These are phyloP conservation scores for Candida nonsorbophila DNA, from an alignment of 805 yeast species.

Conservation along the genomic window DNA sequence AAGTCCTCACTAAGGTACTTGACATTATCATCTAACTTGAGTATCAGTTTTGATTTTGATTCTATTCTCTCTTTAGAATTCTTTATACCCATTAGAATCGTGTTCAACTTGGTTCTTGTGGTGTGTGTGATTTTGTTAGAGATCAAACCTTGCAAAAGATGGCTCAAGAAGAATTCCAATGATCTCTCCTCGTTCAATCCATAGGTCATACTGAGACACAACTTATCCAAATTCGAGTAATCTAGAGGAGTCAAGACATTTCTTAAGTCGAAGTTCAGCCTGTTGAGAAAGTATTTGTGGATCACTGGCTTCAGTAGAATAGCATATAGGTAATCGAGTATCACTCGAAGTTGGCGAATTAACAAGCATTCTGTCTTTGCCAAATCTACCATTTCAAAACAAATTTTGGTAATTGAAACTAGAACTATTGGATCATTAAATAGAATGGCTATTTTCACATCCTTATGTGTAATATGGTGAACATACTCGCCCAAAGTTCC, in stretches of 20 bases:
- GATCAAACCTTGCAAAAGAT: background rate
- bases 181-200: constrained; percentile 14
- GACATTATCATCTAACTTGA: background rate
- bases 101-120: constrained; percentile 52
- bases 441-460: constrained; percentile 50
- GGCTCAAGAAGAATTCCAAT: background rate
- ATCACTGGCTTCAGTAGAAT: constrained; percentile 80
- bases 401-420: constrained; percentile 57
- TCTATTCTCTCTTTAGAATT: background rate
- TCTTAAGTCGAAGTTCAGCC: constrained; percentile 80
- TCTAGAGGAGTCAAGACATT: constrained; percentile 73
- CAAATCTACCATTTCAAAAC: constrained; percentile 33
- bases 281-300: constrained; percentile 55
- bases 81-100: constrained; percentile 35
- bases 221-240: constrained; percentile 59
- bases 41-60: background rate
- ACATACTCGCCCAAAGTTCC: constrained; percentile 35
- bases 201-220: constrained; percentile 36
- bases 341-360: constrained; percentile 55
- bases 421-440: constrained; percentile 66
- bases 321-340: constrained; percentile 76
- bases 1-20: constrained; percentile 39
- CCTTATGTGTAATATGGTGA: constrained; percentile 45
- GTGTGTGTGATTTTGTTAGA: constrained; percentile 45
- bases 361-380: constrained; percentile 12